Conservation (phyloP, 1,139 yeast genomes). For the Geotrichum australiense region DNA sequence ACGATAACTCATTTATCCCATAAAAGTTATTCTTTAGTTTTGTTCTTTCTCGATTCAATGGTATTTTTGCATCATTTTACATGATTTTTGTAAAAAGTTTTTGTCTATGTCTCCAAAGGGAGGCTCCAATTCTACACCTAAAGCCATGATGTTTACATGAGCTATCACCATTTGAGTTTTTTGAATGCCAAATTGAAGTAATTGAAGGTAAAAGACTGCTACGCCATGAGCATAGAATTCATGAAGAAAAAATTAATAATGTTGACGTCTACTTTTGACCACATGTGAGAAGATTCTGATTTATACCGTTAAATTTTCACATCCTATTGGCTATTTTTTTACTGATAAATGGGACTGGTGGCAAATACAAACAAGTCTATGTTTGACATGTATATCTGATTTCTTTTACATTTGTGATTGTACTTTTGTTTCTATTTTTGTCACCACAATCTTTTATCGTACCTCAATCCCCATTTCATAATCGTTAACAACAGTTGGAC, state of each 20-base stretch:
- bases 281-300: too few relatives aligned
- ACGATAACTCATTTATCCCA: constrained; percentile 47
- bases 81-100: constrained; percentile 52
- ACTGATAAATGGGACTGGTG: too few relatives aligned
- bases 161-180: constrained; percentile 53
- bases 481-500: too few relatives aligned
- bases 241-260: neutral
- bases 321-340: too few relatives aligned
- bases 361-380: too few relatives aligned
- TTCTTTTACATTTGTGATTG: too few relatives aligned
- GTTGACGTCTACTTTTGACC: too few relatives aligned
- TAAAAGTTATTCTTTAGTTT: constrained; percentile 60
- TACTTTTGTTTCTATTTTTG: too few relatives aligned
- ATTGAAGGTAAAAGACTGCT: constrained; percentile 19
- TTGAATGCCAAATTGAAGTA: constrained; percentile 30
- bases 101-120: constrained; percentile 52
- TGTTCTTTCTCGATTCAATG: constrained; percentile 36
- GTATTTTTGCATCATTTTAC: constrained; percentile 27
- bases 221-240: neutral
- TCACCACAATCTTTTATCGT: too few relatives aligned
- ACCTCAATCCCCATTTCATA: too few relatives aligned
- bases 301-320: too few relatives aligned
- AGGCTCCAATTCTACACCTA: constrained; percentile 43
- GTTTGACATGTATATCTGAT: too few relatives aligned
- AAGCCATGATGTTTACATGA: constrained; percentile 57